These are phyloP conservation scores for Ceratobasidium sp. DNA, from an alignment of 1,284 basidiomycete species.

Conservation along the genomic window DNA sequence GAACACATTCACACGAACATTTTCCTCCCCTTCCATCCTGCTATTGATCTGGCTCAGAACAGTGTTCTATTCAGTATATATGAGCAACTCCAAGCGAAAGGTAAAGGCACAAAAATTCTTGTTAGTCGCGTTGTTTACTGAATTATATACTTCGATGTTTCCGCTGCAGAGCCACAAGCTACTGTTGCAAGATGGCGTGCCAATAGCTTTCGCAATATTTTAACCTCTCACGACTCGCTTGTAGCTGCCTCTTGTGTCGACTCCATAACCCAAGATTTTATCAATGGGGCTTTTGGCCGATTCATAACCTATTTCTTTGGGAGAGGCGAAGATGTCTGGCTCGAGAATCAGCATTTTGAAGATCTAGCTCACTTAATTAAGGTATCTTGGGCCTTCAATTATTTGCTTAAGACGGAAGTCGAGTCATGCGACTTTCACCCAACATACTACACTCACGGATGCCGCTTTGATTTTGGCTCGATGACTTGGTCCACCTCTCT, in stretches of 20 bases:
- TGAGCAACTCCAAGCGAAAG: slow-evolving; percentile 4
- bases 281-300: neutral
- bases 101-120: neutral
- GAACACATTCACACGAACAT: neutral
- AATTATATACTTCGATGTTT: no score
- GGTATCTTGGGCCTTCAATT: slow-evolving; percentile 29
- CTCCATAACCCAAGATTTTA: neutral
- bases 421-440: neutral
- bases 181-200: slow-evolving; percentile 35
- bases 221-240: no score
- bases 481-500: slow-evolving; percentile 5
- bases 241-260: no score
- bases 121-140: no score
- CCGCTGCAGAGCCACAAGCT: no score
- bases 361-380: neutral
- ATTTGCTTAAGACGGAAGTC: slow-evolving; percentile 14
- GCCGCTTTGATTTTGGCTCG: neutral
- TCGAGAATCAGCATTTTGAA: neutral
- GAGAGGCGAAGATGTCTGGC: neutral
- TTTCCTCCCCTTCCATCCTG: slow-evolving; percentile 35
- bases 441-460: neutral
- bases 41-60: neutral
- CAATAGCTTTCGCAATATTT: slow-evolving; percentile 20
- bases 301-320: slow-evolving; percentile 7
- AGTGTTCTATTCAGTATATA: neutral